Evolutionary conservation across 768 basidiomycete genomes (phyloP), one percentile per base, ranked within the genome.

Genomic region (Crassisporium funariophilum): DNA sequence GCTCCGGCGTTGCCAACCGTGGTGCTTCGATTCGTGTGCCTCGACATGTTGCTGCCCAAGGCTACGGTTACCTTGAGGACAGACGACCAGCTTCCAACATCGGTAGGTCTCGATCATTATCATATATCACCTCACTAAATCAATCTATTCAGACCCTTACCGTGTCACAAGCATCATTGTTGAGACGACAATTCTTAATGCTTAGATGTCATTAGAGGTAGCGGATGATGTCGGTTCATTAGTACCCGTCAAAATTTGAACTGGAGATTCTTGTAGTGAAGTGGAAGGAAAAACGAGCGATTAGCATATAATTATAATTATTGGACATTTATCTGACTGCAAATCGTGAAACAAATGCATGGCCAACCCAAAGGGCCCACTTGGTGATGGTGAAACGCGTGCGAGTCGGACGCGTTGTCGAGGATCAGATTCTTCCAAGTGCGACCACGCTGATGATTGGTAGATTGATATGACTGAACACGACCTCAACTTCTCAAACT

Each of bases 71-170:
- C 76, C 71, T 98, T 56, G 95, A 98, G 66, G 95, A 97, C 73
- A 82, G 95, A 54, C 91, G 95, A 53, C 97, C 97, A 20, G 95
- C 95, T 47, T 97, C 95, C 66, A 99, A 99, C 79, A 90, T 97
- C 55, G 95, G 90, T 91, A 69, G 35, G 83, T 69, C 41, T 45
- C 4, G 17, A 3, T 13, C n/a, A 4, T 35, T 40, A 11, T 52
- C 16, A 12, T 55, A 22, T 15, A 23, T 47, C 44, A 48, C 3
- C 42, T 47, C n/a, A n/a, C 38, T 12, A 25, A 31, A 27, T 52
- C 49, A 40, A 51, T 31, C 24, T 34, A 38, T 47, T 51, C 31
- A 92, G 91, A 98, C 69, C 92, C 97, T 22, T 99, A 99, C 71
- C 89, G 90, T 50, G 95, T 99, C 52, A 95, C 92, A 20, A 68